Percentiles rank a stretch among this genome's conserved stretches.
Conservation (phyloP, 345 rosid genomes). For the Aquilaria sinensis region DNA sequence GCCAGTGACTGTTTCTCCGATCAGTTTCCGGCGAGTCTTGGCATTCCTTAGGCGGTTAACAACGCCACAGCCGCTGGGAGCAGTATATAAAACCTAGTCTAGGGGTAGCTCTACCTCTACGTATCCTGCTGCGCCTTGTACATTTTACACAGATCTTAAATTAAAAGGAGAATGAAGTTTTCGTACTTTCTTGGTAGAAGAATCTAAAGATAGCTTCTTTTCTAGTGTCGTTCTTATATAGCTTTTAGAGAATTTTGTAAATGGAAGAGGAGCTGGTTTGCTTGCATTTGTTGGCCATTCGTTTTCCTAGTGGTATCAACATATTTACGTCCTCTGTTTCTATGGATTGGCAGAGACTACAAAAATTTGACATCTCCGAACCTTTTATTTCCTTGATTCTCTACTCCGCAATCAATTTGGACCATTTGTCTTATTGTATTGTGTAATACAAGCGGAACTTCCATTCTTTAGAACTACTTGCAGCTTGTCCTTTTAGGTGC, state of each 20-base stretch:
- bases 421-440: neutral
- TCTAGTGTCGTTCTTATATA: conserved; percentile 10
- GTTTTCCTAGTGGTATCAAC: neutral
- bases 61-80: conserved; percentile 41
- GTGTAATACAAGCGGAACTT: neutral
- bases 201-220: conserved; percentile 14
- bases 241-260: conserved; percentile 17
- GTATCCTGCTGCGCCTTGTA: conserved; percentile 4
- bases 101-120: neutral
- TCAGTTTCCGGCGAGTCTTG: conserved; percentile 45
- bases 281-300: no score
- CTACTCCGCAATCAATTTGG: neutral
- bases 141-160: conserved; percentile 11
- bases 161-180: conserved; percentile 10
- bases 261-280: conserved; percentile 3
- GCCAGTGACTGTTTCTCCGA: conserved; percentile 41
- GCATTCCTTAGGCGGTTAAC: conserved; percentile 39
- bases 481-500: neutral
- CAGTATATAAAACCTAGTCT: conserved; percentile 32
- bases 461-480: conserved; percentile 4
- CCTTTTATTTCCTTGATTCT: no score
- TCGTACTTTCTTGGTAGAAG: conserved; percentile 13
- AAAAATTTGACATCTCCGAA: no score
- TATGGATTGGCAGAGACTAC: neutral
- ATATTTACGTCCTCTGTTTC: neutral